Evolutionary conservation across 306 rosid species (phyloP).

Genomic region (Gastrolobium villosum): DNA sequence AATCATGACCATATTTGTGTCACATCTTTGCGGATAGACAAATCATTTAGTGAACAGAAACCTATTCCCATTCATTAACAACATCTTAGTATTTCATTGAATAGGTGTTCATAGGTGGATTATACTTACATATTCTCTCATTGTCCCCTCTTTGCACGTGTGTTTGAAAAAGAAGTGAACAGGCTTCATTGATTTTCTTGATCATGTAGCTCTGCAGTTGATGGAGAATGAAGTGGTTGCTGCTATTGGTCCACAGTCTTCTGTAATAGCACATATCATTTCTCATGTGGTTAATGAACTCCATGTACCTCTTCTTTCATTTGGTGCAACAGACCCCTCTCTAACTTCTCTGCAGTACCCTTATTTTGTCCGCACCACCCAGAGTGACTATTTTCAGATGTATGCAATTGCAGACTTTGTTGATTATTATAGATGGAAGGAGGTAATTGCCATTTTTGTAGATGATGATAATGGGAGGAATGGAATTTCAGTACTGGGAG

Average conservation of each 20-base stretch:
- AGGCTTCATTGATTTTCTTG: slow-evolving; percentile 47
- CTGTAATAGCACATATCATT: slow-evolving; percentile 89
- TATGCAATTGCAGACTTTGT: slow-evolving; percentile 82
- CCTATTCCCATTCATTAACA: neutral
- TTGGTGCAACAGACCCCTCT: slow-evolving; percentile 90
- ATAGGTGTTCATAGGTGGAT: slow-evolving; percentile 8
- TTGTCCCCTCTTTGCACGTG: slow-evolving; percentile 12
- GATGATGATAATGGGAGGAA: slow-evolving; percentile 95
- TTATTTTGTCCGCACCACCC: slow-evolving; percentile 81
- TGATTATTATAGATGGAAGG: slow-evolving; percentile 74
- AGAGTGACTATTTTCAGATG: slow-evolving; percentile 85
- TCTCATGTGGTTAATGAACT: slow-evolving; percentile 93
- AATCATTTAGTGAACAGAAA: slow-evolving; percentile 7
- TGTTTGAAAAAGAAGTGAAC: slow-evolving; percentile 7
- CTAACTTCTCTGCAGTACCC: slow-evolving; percentile 86
- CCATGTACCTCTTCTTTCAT: slow-evolving; percentile 88
- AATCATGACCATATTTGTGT: slow-evolving; percentile 15
- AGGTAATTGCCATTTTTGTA: slow-evolving; percentile 83
- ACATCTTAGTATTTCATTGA: neutral
- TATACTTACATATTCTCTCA: neutral
- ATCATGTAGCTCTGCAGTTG: slow-evolving; percentile 84
- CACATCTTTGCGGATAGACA: neutral
- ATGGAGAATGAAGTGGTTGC: slow-evolving; percentile 80
- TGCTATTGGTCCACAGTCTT: slow-evolving; percentile 93
- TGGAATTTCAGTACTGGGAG: slow-evolving; percentile 81